Evolutionary conservation across 2,329 filamentous ascomycete species (phyloP), one percentile per base, ranked within the genome.

Genomic region (Aspergillus candidus): DNA sequence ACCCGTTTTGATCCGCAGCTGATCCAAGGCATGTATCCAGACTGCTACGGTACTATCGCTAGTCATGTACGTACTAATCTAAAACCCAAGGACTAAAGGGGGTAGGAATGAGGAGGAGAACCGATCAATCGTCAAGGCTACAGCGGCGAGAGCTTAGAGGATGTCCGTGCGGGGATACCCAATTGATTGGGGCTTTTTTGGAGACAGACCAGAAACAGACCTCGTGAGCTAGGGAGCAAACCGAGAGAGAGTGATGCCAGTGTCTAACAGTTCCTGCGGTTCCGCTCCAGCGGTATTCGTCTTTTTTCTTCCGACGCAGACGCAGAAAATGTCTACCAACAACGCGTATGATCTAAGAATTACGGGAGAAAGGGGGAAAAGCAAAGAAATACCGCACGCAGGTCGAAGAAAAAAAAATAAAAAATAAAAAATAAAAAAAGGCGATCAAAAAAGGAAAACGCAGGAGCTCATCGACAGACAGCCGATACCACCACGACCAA

Each of bases 191-290:
- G 34, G 34, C 34, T 35, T 35, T n/a, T 38, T 18, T 18, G 18
- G 18, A 18, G 18, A 18, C 18, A 18, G 18, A 18, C 18, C 18
- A 44, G 27, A 37, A 41, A 40, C 38, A 49, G 52, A 42, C 48
- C 51, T 49, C 53, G 53, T 56, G 53, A 56, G 52, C 53, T 50
- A 18, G 44, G 51, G 32, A 41, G 45, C 10, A 42, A 44, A 43
- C 40, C 49, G 36, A 45, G 42, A 37, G 38, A 41, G 30, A 38
- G 46, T 40, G 46, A 38, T 46, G 44, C 46, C 41, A 38, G 47
- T 49, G 48, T 50, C 50, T 45, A 48, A 47, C 48, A 56, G 50
- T 56, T 56, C 53, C 52, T 56, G 52, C 44, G 48, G 50, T 55
- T 55, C 52, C 50, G 50, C 43, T 44, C 46, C 52, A 51, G 47